phyloP scores from a whole-genome alignment of 2,329 filamentous ascomycete species.

The Epichloe gansuensis region DNA sequence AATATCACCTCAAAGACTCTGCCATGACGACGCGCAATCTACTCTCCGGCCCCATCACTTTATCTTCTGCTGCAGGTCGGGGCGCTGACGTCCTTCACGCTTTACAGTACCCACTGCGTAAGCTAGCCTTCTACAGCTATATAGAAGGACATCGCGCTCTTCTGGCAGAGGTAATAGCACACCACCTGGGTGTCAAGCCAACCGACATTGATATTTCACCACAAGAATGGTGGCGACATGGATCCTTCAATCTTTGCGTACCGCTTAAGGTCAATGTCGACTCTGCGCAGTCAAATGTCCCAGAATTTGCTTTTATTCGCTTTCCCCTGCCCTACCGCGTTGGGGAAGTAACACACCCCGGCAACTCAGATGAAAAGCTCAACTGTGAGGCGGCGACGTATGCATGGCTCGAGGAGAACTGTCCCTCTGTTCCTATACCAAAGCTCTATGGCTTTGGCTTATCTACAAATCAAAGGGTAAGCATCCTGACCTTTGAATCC shows the following conservation, averaged over 20 bases:
- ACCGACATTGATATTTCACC: background rate
- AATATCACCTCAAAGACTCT: no score
- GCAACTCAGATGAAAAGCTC: constrained; percentile 30
- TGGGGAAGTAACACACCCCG: constrained; percentile 23
- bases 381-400: constrained; percentile 11
- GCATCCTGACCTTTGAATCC: background rate
- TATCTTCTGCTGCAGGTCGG: background rate
- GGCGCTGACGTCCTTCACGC: background rate
- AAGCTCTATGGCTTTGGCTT: constrained; percentile 14
- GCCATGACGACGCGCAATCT: background rate
- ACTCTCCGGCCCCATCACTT: background rate
- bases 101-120: background rate
- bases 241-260: background rate
- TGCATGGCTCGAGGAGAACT: constrained; percentile 10
- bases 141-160: background rate
- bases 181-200: background rate
- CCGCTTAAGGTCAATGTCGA: background rate
- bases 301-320: background rate
- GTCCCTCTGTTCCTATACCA: constrained; percentile 14
- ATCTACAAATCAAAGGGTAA: constrained; percentile 9
- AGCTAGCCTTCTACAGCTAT: background rate
- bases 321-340: constrained; percentile 16
- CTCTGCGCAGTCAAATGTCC: background rate
- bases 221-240: background rate
- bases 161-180: background rate